Evolutionary conservation across 805 yeast species (phyloP).

Genomic region (Metschnikowia bowlesiae): DNA sequence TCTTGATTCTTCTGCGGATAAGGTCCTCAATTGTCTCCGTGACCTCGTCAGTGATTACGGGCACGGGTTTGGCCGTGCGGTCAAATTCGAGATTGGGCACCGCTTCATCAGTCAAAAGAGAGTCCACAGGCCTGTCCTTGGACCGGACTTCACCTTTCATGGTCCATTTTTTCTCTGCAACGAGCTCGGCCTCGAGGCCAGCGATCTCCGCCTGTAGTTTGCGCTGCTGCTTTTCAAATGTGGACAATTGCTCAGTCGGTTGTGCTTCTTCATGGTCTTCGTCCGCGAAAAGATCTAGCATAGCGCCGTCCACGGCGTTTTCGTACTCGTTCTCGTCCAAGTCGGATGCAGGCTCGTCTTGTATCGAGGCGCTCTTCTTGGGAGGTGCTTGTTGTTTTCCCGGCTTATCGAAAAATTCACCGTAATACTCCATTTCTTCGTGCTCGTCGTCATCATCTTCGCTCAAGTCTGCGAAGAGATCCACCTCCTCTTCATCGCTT

Average conservation of each 20-base stretch:
- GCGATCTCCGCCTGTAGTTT: conserved; percentile 73
- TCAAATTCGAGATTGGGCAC: conserved; percentile 72
- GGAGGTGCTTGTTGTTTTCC: conserved; percentile 22
- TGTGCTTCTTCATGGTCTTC: conserved; percentile 20
- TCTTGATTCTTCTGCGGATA: conserved; percentile 75
- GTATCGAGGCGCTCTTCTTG: conserved; percentile 36
- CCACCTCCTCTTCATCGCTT: conserved; percentile 35
- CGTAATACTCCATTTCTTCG: conserved; percentile 54
- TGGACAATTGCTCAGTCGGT: conserved; percentile 47
- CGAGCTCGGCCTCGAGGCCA: conserved; percentile 76
- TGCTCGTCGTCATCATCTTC: conserved; percentile 29
- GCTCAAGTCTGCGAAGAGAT: conserved; percentile 33
- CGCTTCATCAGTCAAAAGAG: conserved; percentile 64
- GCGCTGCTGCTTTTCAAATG: conserved; percentile 79
- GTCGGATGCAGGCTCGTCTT: conserved; percentile 19
- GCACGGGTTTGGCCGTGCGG: conserved; percentile 91
- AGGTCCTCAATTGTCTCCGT: conserved; percentile 86
- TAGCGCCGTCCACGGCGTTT: conserved; percentile 55
- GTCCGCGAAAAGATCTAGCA: conserved; percentile 56
- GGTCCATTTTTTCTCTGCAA: conserved; percentile 91
- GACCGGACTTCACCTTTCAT: conserved; percentile 89
- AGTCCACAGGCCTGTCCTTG: conserved; percentile 76
- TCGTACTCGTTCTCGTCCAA: conserved; percentile 61
- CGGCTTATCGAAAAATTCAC: conserved; percentile 61
- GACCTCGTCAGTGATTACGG: conserved; percentile 84